Evolutionary conservation across 805 yeast genomes (phyloP).

Genomic region (Blastobotrys attinorum): DNA sequence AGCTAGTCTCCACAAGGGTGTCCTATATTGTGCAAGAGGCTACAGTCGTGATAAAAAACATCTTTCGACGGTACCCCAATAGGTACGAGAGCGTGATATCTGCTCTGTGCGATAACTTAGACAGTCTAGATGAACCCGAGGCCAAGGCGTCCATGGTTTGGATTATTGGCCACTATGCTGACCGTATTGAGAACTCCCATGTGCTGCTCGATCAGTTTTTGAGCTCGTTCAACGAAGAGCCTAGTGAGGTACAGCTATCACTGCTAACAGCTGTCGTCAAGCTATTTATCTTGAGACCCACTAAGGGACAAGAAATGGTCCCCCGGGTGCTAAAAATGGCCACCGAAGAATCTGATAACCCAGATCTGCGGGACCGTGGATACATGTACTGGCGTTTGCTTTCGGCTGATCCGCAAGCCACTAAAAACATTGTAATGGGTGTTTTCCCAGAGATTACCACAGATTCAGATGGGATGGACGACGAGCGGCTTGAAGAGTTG

Average conservation of each 20-base stretch:
- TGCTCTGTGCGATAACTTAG: constrained; percentile 36
- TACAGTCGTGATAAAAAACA: constrained; percentile 64
- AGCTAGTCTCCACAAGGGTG: constrained; percentile 54
- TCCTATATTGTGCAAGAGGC: constrained; percentile 76
- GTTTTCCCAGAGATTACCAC: constrained; percentile 55
- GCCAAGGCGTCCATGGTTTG: constrained; percentile 73
- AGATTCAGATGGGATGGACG: constrained; percentile 64
- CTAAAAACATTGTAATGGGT: constrained; percentile 50
- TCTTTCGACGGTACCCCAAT: constrained; percentile 67
- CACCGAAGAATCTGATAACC: constrained; percentile 69
- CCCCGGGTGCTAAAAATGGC: constrained; percentile 54
- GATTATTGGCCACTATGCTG: constrained; percentile 71
- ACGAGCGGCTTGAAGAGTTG: constrained; percentile 64
- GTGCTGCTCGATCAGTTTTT: constrained; percentile 37
- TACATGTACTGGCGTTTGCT: constrained; percentile 78
- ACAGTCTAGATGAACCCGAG: constrained; percentile 64
- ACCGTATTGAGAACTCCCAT: constrained; percentile 37
- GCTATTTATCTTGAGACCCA: constrained; percentile 51
- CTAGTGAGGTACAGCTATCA: constrained; percentile 65
- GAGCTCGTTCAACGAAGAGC: constrained; percentile 49
- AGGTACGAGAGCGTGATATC: constrained; percentile 40
- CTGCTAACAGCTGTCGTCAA: constrained; percentile 69
- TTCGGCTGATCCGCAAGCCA: constrained; percentile 40
- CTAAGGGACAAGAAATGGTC: constrained; percentile 47
- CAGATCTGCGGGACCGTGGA: constrained; percentile 82